Evolutionary conservation across 768 basidiomycete species (phyloP).

Genomic region (Holtermannia corniformis): DNA sequence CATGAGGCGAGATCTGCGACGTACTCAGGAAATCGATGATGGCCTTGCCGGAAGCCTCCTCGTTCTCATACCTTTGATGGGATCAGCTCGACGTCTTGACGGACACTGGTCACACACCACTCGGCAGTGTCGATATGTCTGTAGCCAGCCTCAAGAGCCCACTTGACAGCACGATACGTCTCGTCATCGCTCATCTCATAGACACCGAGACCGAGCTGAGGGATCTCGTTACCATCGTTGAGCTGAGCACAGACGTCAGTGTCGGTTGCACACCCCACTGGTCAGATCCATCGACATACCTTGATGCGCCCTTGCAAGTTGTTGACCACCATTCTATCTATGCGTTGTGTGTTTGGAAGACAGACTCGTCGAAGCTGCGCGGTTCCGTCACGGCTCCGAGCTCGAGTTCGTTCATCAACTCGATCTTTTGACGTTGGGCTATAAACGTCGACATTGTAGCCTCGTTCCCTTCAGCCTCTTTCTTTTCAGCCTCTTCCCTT

Average conservation of each 20-base stretch:
- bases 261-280: background rate
- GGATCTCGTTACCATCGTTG: constrained; percentile 50
- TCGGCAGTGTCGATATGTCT: constrained; percentile 51
- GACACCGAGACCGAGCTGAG: constrained; percentile 54
- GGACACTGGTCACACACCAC: constrained; percentile 29
- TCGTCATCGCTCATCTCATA: constrained; percentile 57
- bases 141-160: constrained; percentile 62
- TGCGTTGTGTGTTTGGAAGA: background rate
- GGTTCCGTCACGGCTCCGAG: no score
- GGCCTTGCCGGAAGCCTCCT: constrained; percentile 55
- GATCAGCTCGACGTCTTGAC: background rate
- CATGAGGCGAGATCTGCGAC: constrained; percentile 2
- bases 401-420: no score
- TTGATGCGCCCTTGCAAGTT: background rate
- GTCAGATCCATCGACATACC: background rate
- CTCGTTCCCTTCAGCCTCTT: constrained; percentile 1
- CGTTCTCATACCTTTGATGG: constrained; percentile 56
- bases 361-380: no score
- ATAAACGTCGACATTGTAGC: no score
- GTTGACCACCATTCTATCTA: background rate
- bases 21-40: constrained; percentile 43
- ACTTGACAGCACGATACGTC: constrained; percentile 52
- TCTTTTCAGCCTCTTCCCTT: background rate
- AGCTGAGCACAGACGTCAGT: background rate
- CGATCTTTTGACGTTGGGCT: no score